These are phyloP conservation scores for Phlebiopsis flavidoalba DNA, from an alignment of 768 basidiomycete genomes.

Conservation along the genomic window DNA sequence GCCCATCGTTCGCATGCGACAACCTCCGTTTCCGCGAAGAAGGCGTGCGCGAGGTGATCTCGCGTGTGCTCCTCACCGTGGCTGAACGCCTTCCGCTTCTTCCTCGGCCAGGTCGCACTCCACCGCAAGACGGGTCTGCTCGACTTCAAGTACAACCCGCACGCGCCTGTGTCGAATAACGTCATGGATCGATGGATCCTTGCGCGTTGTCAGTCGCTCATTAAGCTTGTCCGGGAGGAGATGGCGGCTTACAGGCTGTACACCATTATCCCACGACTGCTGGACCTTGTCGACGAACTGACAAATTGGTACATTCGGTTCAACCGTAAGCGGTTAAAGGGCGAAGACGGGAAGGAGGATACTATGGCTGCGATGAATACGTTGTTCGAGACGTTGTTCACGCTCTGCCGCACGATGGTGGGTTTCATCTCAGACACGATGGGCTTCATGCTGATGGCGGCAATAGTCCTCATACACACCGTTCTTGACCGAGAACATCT, in stretches of 20 bases:
- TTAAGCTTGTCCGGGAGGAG: conserved; percentile 85
- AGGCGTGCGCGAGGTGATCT: conserved; percentile 94
- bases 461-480: conserved; percentile 93
- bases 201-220: conserved; percentile 95
- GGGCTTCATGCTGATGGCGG: neutral
- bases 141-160: conserved; percentile 84
- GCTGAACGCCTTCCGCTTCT: conserved; percentile 99
- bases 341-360: conserved; percentile 87
- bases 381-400: conserved; percentile 91
- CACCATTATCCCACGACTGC: conserved; percentile 91
- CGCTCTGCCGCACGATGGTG: conserved; percentile 93
- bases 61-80: conserved; percentile 95
- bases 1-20: conserved; percentile 94
- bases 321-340: conserved; percentile 93
- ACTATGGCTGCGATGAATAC: conserved; percentile 88
- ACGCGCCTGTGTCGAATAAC: conserved; percentile 77
- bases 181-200: conserved; percentile 99
- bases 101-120: conserved; percentile 89
- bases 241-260: conserved; percentile 98
- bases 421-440: neutral
- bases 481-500: conserved; percentile 94
- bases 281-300: conserved; percentile 90
- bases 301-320: conserved; percentile 99
- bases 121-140: conserved; percentile 74
- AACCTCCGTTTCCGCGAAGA: conserved; percentile 98